phyloP scores from a whole-genome alignment of 257 asterid species.

The Hygrophila difformis region DNA sequence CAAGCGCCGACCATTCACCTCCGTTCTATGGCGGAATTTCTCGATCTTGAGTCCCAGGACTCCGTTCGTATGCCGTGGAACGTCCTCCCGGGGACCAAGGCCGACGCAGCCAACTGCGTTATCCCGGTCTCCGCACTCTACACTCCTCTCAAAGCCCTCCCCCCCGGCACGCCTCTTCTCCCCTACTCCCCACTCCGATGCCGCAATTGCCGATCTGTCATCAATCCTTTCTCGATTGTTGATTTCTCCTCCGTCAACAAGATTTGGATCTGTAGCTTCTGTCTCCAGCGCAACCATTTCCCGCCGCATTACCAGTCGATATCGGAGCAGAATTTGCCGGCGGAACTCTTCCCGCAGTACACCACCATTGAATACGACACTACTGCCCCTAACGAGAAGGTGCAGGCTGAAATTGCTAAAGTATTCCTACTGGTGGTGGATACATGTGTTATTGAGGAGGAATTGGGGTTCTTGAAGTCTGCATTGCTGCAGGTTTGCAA shows the following conservation, averaged over 20 bases:
- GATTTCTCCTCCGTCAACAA: constrained; percentile 75
- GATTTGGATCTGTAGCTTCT: constrained; percentile 95
- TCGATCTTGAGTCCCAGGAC: constrained; percentile 71
- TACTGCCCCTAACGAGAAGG: constrained; percentile 23
- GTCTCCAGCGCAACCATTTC: constrained; percentile 76
- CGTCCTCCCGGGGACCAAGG: constrained; percentile 90
- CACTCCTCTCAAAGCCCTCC: constrained; percentile 78
- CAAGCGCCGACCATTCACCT: constrained; percentile 13
- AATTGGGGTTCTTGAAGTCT: constrained; percentile 70
- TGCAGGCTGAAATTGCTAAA: constrained; percentile 31
- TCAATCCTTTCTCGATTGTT: constrained; percentile 83
- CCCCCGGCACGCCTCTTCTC: constrained; percentile 46
- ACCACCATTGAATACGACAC: constrained; percentile 85
- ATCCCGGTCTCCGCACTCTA: constrained; percentile 92
- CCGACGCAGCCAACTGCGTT: constrained; percentile 76
- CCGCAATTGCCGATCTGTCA: constrained; percentile 88
- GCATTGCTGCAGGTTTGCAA: constrained; percentile 81
- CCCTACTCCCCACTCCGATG: constrained; percentile 91
- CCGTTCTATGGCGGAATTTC: constrained; percentile 67
- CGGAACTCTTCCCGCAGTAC: constrained; percentile 88
- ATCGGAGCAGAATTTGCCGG: constrained; percentile 76
- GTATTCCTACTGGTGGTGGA: constrained; percentile 82
- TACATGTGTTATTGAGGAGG: constrained; percentile 92
- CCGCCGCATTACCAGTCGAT: constrained; percentile 86
- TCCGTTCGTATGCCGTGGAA: constrained; percentile 98